Evolutionary conservation across 108 stramenopile species (phyloP).

Genomic region (Nitzschia palea): DNA sequence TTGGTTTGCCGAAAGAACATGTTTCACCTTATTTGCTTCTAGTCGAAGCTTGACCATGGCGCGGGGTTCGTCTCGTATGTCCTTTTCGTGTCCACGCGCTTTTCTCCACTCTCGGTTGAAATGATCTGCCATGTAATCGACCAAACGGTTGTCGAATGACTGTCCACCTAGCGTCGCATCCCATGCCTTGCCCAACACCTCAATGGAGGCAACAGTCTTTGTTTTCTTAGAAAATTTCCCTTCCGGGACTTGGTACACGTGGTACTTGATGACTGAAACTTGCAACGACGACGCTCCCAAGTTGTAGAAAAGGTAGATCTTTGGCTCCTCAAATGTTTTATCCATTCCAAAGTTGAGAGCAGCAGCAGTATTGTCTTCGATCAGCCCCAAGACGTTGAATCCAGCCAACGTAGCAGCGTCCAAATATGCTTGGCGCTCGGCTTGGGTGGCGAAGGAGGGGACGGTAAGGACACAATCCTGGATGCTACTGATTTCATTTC

Average conservation of each 20-base stretch:
- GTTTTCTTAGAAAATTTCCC: conserved; percentile 72
- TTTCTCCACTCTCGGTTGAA: conserved; percentile 90
- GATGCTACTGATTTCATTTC: conserved; percentile 30
- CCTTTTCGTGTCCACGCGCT: conserved; percentile 52
- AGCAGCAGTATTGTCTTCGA: conserved; percentile 98
- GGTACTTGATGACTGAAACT: conserved; percentile 83
- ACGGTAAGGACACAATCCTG: conserved; percentile 96
- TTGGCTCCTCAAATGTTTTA: conserved; percentile 78
- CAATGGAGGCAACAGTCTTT: conserved; percentile 90
- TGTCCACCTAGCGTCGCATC: conserved; percentile 90
- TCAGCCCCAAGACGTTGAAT: conserved; percentile 91
- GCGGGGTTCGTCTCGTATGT: conserved; percentile 82
- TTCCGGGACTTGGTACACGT: conserved; percentile 63
- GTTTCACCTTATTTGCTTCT: conserved; percentile 97
- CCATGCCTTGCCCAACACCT: conserved; percentile 94
- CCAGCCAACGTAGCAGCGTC: conserved; percentile 95
- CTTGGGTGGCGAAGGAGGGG: conserved; percentile 93
- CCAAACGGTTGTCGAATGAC: conserved; percentile 85
- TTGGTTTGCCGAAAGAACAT: conserved; percentile 95
- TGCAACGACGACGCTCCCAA: conserved; percentile 93
- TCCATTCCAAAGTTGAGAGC: conserved; percentile 97
- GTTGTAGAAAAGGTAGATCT: conserved; percentile 96
- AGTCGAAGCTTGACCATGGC: conserved; percentile 95
- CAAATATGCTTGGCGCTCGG: conserved; percentile 90
- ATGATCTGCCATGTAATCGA: conserved; percentile 90